These are phyloP conservation scores for Kwoniella dejecticola DNA, from an alignment of 768 basidiomycete genomes.

Conservation along the genomic window DNA sequence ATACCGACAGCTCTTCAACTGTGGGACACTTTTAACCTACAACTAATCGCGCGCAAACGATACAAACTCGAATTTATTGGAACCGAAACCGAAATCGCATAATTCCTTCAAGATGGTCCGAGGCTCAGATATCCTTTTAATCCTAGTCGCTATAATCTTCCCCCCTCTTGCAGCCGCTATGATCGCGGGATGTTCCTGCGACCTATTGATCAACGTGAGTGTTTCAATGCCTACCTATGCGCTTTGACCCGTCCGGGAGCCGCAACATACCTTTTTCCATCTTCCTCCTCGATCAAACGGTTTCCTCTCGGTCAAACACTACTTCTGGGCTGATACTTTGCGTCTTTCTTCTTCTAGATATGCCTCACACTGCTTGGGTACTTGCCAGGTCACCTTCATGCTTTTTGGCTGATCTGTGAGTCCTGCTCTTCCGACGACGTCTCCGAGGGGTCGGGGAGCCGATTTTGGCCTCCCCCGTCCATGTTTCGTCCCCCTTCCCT, in stretches of 20 bases:
- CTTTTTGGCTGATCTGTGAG: constrained; percentile 50
- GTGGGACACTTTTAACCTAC: too few species aligned
- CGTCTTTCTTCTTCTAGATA: too few species aligned
- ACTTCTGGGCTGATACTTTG: too few species aligned
- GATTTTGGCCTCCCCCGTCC: not conserved
- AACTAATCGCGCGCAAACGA: too few species aligned
- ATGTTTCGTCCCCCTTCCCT: too few species aligned
- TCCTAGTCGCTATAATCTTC: constrained; percentile 54
- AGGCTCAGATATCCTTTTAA: constrained; percentile 50
- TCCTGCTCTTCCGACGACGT: not conserved
- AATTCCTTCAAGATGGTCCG: constrained; percentile 43
- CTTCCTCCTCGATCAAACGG: too few species aligned
- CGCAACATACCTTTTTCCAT: too few species aligned
- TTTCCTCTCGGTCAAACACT: too few species aligned
- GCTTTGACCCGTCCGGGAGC: not conserved
- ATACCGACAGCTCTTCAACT: too few species aligned
- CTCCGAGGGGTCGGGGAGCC: not conserved
- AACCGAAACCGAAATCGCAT: too few species aligned
- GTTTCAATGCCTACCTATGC: not conserved
- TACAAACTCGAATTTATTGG: too few species aligned
- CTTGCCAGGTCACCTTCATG: constrained; percentile 44
- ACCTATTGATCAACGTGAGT: constrained; percentile 45
- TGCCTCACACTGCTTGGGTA: constrained; percentile 4
- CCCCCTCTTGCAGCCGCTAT: constrained; percentile 44
- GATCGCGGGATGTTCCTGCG: constrained; percentile 50